phyloP scores from a whole-genome alignment of 257 asterid genomes.

The Przewalskia tangutica region DNA sequence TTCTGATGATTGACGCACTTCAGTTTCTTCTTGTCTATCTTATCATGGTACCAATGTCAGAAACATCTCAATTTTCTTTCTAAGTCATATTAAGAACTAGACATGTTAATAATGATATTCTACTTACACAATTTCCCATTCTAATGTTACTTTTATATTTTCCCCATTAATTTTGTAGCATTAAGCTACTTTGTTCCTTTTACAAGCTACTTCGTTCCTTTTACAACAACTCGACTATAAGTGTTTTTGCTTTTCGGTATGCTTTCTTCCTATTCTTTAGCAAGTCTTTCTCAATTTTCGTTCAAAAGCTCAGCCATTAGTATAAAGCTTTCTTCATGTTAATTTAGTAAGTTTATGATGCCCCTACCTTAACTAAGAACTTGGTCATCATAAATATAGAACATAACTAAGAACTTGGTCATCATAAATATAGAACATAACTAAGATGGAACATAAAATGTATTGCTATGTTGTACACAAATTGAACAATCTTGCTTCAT shows the following conservation, averaged over 20 bases:
- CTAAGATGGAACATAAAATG: too few species aligned
- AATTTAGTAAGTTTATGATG: not conserved
- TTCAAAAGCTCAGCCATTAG: too few species aligned
- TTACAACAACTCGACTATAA: too few species aligned
- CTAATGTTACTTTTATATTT: not conserved
- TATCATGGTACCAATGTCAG: not conserved
- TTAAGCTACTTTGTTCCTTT: too few species aligned
- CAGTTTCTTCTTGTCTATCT: not conserved
- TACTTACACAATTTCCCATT: not conserved
- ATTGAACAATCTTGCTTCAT: too few species aligned
- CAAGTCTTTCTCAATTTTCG: too few species aligned
- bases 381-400: not conserved
- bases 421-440: not conserved
- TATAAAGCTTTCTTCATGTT: not conserved
- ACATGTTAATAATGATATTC: not conserved
- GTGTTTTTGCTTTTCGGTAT: too few species aligned
- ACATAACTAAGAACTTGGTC: not conserved
- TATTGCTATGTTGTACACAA: too few species aligned
- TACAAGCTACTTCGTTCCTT: too few species aligned
- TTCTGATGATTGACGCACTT: not conserved
- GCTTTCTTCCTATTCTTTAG: too few species aligned
- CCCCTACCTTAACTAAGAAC: not conserved
- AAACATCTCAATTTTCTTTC: not conserved
- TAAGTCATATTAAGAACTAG: not conserved
- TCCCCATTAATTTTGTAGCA: not conserved